These are phyloP conservation scores for Gonium pectorale DNA, from an alignment of 139 green algal species.

Conservation along the genomic window DNA sequence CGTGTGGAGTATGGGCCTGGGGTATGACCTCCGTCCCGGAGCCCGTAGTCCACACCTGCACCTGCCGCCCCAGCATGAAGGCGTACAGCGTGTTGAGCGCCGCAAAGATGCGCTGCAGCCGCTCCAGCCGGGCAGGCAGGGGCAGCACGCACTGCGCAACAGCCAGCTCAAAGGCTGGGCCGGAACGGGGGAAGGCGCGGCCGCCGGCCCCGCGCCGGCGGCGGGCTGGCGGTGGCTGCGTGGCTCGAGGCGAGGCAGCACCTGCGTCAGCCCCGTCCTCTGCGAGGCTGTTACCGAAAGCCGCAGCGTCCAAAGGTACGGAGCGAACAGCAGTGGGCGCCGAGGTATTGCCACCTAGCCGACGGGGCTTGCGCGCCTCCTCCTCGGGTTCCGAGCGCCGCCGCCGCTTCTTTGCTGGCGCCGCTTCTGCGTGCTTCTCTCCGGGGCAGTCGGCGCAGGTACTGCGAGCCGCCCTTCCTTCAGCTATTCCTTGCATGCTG, in stretches of 20 bases:
- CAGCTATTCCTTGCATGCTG: neutral
- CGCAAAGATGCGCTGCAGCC: conserved; percentile 55
- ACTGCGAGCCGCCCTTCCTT: neutral
- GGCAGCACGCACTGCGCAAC: conserved; percentile 55
- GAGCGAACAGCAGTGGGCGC: too few species aligned
- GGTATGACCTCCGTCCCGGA: too few species aligned
- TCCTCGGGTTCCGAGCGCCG: too few species aligned
- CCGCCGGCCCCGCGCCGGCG: neutral
- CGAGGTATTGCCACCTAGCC: neutral
- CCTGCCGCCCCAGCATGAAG: conserved; percentile 67
- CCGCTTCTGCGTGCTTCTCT: neutral
- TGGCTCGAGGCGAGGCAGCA: too few species aligned
- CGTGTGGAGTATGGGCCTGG: too few species aligned
- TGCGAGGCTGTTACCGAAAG: neutral
- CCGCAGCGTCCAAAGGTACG: too few species aligned
- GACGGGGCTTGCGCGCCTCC: too few species aligned
- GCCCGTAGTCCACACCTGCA: conserved; percentile 68
- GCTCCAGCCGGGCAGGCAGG: conserved; percentile 57
- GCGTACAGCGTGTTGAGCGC: conserved; percentile 60
- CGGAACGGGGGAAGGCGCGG: neutral
- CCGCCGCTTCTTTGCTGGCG: too few species aligned
- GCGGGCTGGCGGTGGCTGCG: neutral
- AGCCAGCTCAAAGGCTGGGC: neutral
- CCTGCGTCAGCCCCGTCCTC: neutral
- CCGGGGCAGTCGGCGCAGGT: neutral